phyloP scores from a whole-genome alignment of 768 basidiomycete species.

The Pisolithus microcarpus region DNA sequence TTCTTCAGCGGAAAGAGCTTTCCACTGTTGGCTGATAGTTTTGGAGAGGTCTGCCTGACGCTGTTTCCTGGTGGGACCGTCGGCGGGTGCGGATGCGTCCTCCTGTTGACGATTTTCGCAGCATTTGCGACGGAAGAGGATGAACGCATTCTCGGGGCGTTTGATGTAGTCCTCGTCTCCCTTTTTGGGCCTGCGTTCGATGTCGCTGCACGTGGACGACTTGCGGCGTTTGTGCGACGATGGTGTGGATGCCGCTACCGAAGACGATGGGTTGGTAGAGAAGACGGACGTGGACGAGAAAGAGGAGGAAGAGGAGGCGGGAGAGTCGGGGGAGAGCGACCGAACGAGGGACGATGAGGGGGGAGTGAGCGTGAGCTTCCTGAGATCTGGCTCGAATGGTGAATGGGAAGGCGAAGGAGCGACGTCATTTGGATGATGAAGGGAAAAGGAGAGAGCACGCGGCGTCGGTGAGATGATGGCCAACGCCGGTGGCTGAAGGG shows the following conservation, averaged over 20 bases:
- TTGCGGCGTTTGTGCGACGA: slow-evolving; percentile 47
- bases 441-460: slow-evolving; percentile 43
- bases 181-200: slow-evolving; percentile 48
- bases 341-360: slow-evolving; percentile 34
- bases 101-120: slow-evolving; percentile 64
- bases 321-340: slow-evolving; percentile 37
- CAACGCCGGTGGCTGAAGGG: slow-evolving; percentile 45
- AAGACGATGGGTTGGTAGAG: slow-evolving; percentile 30
- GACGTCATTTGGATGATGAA: slow-evolving; percentile 29
- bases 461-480: slow-evolving; percentile 56
- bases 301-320: slow-evolving; percentile 17
- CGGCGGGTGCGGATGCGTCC: slow-evolving; percentile 29
- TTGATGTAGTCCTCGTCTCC: slow-evolving; percentile 82
- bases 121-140: slow-evolving; percentile 74
- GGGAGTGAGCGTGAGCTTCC: slow-evolving; percentile 38
- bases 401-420: slow-evolving; percentile 62
- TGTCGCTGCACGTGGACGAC: slow-evolving; percentile 37
- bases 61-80: slow-evolving; percentile 56
- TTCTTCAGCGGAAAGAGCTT: slow-evolving; percentile 57
- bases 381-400: slow-evolving; percentile 68
- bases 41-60: slow-evolving; percentile 76
- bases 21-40: slow-evolving; percentile 79
- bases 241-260: slow-evolving; percentile 22
- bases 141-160: slow-evolving; percentile 80
- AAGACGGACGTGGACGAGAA: slow-evolving; percentile 38